Base-by-base conservation (phyloP, 2,329 filamentous ascomycete species). In the Fusarium algeriense region DNA sequence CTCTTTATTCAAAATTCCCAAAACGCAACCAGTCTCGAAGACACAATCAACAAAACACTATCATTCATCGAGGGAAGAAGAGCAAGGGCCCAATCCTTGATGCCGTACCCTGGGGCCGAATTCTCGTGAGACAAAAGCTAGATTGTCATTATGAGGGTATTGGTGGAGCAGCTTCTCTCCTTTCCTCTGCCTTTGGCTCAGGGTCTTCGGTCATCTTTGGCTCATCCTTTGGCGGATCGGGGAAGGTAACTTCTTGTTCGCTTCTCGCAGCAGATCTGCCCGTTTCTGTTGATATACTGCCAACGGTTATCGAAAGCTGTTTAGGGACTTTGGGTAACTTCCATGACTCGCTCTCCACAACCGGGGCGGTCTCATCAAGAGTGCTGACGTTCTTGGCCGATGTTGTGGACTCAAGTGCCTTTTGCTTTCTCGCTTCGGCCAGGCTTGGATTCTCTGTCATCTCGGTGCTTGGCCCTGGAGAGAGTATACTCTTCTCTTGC, bases 1-100 rank as follows among this genome's bases (percentile, higher is more conserved):
- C 69, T 71, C 32, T 23, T 49, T 20, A 44, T 44, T 26, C 44
- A 37, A 35, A 30, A 23, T n/a, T 46, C 17, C 50, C 19, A 37
- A 37, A 65, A 50, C 26, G 32, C 23, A 41, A 30, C n/a, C 19
- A 14, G 11, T 34, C 23, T 19, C 23, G 38, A 28, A 20, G 43
- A 19, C 43, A 50, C 13, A 30, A 17, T 28, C 55, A 38, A 50
- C 23, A 30, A 23, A 37, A 15, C 46, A 30, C 26, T 23, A 13
- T n/a, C 54, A 50, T 49, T 57, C 17, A 19, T 57, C 44, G 40
- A 49, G 17, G 14, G 15, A 19, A 15, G 13, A 49, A 49, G n/a
- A 23, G n/a, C 23, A 34, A 23, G 2, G 12, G 12, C 15, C 15
- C 7, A 15, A 12, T 23, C n/a, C 46, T 49, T 49, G 7, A 23